These are phyloP conservation scores for Eragrostis nindensis DNA, from an alignment of 176 grass and related monocot genomes.

Conservation along the genomic window DNA sequence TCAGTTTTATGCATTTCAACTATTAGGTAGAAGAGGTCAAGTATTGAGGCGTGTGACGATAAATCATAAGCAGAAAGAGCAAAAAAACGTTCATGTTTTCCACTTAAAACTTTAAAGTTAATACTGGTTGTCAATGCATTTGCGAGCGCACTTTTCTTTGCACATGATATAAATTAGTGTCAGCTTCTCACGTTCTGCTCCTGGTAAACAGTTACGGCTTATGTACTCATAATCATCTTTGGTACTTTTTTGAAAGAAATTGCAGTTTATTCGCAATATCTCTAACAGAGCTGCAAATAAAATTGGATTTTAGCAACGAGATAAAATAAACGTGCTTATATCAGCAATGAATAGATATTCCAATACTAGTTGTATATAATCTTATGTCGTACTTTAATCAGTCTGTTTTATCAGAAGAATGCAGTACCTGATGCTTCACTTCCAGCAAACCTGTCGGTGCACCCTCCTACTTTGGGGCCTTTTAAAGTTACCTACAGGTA, in stretches of 20 bases:
- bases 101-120: background rate
- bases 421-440: constrained; percentile 44
- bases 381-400: constrained; percentile 34
- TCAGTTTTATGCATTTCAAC: constrained; percentile 24
- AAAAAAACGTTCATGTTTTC: background rate
- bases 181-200: background rate
- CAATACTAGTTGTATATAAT: constrained; percentile 15
- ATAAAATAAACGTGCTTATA: constrained; percentile 17
- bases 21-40: background rate
- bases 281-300: constrained; percentile 17
- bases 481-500: constrained; percentile 96
- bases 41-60: background rate
- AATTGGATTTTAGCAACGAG: constrained; percentile 11
- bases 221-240: constrained; percentile 7
- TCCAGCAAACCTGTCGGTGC: constrained; percentile 46
- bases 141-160: background rate
- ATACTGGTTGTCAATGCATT: background rate
- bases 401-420: constrained; percentile 61
- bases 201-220: background rate
- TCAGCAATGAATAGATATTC: constrained; percentile 22
- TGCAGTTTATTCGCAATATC: background rate
- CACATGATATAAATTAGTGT: constrained; percentile 4
- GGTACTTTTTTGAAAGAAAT: background rate
- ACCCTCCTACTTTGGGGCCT: constrained; percentile 60
- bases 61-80: background rate